Percentiles rank a stretch among this genome's conserved stretches.
phyloP scores from a whole-genome alignment of 2,329 filamentous ascomycete species.

The Neurospora crassa region DNA sequence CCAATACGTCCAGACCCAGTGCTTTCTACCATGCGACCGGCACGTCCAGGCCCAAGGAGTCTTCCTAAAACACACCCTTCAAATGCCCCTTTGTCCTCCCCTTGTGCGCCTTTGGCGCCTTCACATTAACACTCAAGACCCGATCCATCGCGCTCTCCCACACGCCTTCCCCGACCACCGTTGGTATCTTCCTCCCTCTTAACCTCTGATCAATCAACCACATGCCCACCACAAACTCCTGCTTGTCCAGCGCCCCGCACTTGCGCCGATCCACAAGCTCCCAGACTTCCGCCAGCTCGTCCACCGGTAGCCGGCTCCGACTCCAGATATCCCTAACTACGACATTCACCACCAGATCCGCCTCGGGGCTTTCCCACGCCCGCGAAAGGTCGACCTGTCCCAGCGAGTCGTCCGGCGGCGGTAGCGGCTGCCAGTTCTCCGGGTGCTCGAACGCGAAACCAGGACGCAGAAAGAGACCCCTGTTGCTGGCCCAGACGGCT shows the following conservation, averaged over 20 bases:
- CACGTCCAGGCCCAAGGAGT: not conserved
- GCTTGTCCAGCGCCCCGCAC: slow-evolving; percentile 47
- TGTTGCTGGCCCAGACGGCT: slow-evolving; percentile 76
- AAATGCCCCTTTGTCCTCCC: not conserved
- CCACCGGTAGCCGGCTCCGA: slow-evolving; percentile 55
- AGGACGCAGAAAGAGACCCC: slow-evolving; percentile 39
- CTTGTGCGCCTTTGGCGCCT: slow-evolving; percentile 15
- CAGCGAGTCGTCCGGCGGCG: not conserved
- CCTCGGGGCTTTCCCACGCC: slow-evolving; percentile 13
- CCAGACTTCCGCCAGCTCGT: slow-evolving; percentile 69
- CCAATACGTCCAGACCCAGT: not conserved
- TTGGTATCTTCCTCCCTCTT: slow-evolving; percentile 68
- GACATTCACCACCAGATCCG: slow-evolving; percentile 53
- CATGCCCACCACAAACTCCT: slow-evolving; percentile 74
- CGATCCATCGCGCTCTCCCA: slow-evolving; percentile 55
- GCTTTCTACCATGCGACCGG: not conserved
- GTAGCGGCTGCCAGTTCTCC: slow-evolving; percentile 3
- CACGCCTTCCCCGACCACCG: slow-evolving; percentile 61
- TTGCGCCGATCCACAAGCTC: slow-evolving; percentile 55
- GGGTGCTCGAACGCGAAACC: slow-evolving; percentile 6
- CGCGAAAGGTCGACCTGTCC: slow-evolving; percentile 5
- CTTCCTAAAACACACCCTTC: not conserved
- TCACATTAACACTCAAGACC: slow-evolving; percentile 29
- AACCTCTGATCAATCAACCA: slow-evolving; percentile 76
- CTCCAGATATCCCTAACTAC: slow-evolving; percentile 69